phyloP scores from a whole-genome alignment of 768 basidiomycete genomes.

The Tephrocybe rancida region DNA sequence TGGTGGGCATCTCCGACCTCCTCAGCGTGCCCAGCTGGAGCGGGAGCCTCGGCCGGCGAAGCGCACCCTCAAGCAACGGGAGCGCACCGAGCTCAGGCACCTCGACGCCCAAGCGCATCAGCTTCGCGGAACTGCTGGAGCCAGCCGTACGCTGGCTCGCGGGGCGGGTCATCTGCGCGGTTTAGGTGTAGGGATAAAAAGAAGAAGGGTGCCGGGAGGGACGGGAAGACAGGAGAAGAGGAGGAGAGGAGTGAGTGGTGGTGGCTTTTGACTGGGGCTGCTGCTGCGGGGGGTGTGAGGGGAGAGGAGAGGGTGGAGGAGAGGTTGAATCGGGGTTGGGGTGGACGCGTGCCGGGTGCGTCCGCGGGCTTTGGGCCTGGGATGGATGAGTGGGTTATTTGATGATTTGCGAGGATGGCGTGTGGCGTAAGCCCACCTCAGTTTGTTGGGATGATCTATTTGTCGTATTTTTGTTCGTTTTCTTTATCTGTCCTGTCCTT shows the following conservation, averaged over 20 bases:
- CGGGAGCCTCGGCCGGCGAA: constrained; percentile 15
- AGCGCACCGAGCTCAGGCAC: constrained; percentile 50
- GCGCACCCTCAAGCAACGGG: constrained; percentile 23
- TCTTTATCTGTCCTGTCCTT: too few relatives aligned
- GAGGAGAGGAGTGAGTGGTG: constrained; percentile 17
- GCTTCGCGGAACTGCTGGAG: constrained; percentile 76
- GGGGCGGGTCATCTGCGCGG: constrained; percentile 26
- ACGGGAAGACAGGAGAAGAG: constrained; percentile 10
- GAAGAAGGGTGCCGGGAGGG: constrained; percentile 21
- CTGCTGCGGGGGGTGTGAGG: constrained; percentile 17
- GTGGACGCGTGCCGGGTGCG: constrained; percentile 33
- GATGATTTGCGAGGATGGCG: too few relatives aligned
- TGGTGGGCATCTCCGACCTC: constrained; percentile 27
- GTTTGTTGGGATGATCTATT: too few relatives aligned
- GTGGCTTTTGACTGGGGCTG: constrained; percentile 17
- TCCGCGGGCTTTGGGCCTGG: constrained; percentile 33
- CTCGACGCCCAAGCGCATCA: constrained; percentile 74
- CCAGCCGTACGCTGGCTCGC: constrained; percentile 48
- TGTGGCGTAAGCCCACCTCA: too few relatives aligned
- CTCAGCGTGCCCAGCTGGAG: constrained; percentile 12
- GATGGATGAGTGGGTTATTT: constrained; percentile 62
- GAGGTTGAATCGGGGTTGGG: constrained; percentile 51
- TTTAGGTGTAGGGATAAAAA: constrained; percentile 34
- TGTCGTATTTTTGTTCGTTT: too few relatives aligned
- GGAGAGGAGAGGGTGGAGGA: constrained; percentile 40